A percentile compares a stretch with the other conserved stretches of the same genome.
phyloP scores from a whole-genome alignment of 331 rosid species.

The Ulmus americana region DNA sequence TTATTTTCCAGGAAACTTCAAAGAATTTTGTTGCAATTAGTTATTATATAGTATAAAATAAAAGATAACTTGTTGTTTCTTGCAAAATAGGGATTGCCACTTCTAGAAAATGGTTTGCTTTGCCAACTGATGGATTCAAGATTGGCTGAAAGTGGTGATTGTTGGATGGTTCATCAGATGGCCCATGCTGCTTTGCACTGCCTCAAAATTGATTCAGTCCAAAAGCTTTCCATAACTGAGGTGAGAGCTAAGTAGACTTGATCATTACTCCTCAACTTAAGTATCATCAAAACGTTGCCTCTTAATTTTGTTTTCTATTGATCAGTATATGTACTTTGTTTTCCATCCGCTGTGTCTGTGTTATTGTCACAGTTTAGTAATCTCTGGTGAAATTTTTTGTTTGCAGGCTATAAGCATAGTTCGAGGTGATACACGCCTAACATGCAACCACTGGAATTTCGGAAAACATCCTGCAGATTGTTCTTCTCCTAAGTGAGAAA shows the following conservation, averaged over 20 bases:
- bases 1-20: no score
- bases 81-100: slow-evolving; percentile 22
- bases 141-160: slow-evolving; percentile 13
- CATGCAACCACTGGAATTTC: neutral
- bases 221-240: slow-evolving; percentile 20
- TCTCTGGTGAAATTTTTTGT: neutral
- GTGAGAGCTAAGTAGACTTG: neutral
- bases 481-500: neutral
- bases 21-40: no score
- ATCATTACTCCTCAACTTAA: neutral
- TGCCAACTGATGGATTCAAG: slow-evolving; percentile 23
- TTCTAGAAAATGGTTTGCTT: slow-evolving; percentile 16
- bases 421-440: slow-evolving; percentile 23
- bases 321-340: neutral
- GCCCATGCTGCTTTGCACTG: slow-evolving; percentile 24
- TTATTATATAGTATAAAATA: no score
- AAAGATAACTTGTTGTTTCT: neutral
- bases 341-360: no score
- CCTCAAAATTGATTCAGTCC: slow-evolving; percentile 15
- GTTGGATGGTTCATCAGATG: slow-evolving; percentile 19
- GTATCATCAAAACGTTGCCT: neutral
- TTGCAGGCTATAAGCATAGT: slow-evolving; percentile 24
- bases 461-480: neutral
- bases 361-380: no score
- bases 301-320: neutral